Evolutionary conservation across 768 basidiomycete genomes (phyloP).

Genomic region (Xerocomus spinulosus): DNA sequence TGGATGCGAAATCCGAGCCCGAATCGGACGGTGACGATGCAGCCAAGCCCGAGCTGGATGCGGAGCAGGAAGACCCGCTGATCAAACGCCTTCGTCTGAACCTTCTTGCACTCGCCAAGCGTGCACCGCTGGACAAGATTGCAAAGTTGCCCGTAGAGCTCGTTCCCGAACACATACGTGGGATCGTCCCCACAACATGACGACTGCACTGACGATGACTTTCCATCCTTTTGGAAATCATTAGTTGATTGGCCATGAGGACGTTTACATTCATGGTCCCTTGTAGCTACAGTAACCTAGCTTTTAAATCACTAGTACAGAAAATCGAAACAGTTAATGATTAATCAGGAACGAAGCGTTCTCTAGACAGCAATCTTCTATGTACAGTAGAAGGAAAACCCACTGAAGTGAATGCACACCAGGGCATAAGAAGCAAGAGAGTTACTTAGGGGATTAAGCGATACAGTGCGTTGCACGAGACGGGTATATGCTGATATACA

Average conservation of each 20-base stretch:
- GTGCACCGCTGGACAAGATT: conserved; percentile 70
- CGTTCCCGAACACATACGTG: conserved; percentile 61
- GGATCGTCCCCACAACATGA: conserved; percentile 51
- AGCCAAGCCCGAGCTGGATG: neutral
- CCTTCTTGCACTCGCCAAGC: conserved; percentile 70
- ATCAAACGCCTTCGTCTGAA: conserved; percentile 63
- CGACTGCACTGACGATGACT: neutral
- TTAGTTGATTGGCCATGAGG: neutral
- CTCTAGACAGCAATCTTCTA: conserved; percentile 3
- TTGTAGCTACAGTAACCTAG: conserved; percentile 13
- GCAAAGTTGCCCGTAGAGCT: conserved; percentile 58
- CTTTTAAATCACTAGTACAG: conserved; percentile 15
- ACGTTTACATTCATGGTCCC: neutral
- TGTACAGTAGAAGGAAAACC: neutral
- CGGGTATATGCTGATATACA: conserved; percentile 8
- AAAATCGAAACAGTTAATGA: neutral
- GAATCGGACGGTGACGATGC: conserved; percentile 1
- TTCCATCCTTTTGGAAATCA: neutral
- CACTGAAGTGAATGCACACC: neutral
- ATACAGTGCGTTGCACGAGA: conserved; percentile 11
- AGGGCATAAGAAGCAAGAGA: neutral
- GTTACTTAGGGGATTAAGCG: neutral
- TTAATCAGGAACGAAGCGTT: neutral
- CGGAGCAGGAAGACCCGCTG: conserved; percentile 42
- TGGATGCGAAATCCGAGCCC: conserved; percentile 13